These are phyloP conservation scores for Lasiosphaeria ovina DNA, from an alignment of 495 filamentous ascomycete genomes.

Conservation along the genomic window DNA sequence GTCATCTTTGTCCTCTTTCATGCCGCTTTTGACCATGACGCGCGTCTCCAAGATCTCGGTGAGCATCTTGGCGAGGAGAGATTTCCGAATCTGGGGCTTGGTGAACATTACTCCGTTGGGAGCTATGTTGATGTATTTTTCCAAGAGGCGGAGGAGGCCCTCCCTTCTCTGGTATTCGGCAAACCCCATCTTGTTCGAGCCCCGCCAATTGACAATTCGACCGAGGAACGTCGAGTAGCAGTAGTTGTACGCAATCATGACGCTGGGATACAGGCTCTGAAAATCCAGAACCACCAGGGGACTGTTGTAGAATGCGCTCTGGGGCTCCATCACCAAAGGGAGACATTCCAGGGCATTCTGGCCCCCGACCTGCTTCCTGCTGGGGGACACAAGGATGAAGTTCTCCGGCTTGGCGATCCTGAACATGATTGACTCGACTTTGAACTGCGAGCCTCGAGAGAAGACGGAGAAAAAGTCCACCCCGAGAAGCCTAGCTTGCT, in stretches of 20 bases:
- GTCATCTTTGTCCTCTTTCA: conserved; percentile 93
- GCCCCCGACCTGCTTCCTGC: conserved; percentile 82
- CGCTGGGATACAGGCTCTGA: conserved; percentile 91
- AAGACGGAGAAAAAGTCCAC: conserved; percentile 97
- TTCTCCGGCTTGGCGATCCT: conserved; percentile 97
- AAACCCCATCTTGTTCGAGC: conserved; percentile 93
- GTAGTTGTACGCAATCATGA: conserved; percentile 99
- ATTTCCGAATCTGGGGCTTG: conserved; percentile 81
- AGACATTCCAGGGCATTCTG: conserved; percentile 96
- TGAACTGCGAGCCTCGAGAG: conserved; percentile 92
- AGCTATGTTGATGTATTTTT: conserved; percentile 86
- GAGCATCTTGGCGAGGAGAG: conserved; percentile 92
- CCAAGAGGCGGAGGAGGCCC: conserved; percentile 71
- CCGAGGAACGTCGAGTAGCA: conserved; percentile 98
- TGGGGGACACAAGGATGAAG: conserved; percentile 85
- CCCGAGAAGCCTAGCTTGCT: conserved; percentile 89
- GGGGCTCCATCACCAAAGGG: conserved; percentile 96
- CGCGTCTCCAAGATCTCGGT: conserved; percentile 94
- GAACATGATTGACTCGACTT: conserved; percentile 98
- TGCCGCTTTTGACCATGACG: conserved; percentile 96
- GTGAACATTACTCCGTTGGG: conserved; percentile 97
- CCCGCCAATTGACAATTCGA: conserved; percentile 78
- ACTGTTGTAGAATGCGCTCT: conserved; percentile 89
- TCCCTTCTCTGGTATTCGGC: conserved; percentile 74
- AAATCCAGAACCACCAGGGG: conserved; percentile 92